Evolutionary conservation across 257 asterid species (phyloP).

Genomic region (Fraxinus quadrangulata): DNA sequence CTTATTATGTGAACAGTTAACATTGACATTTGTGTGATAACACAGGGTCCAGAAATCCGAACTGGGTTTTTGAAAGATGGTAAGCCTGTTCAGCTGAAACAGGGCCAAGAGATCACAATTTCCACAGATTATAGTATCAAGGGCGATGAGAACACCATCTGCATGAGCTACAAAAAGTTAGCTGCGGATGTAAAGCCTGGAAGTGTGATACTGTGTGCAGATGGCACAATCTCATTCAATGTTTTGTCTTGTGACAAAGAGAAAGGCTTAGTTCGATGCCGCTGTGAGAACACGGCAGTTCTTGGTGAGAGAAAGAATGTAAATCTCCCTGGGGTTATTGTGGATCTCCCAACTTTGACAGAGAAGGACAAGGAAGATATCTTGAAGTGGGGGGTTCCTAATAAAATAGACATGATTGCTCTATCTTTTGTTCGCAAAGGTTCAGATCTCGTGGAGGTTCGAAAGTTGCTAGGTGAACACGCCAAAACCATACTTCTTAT

Average conservation of each 20-base stretch:
- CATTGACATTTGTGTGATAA: conserved; percentile 2
- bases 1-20: conserved; percentile 9
- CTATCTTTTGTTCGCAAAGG: conserved; percentile 79
- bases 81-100: conserved; percentile 60
- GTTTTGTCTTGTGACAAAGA: conserved; percentile 54
- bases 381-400: conserved; percentile 70
- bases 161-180: conserved; percentile 73
- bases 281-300: conserved; percentile 68
- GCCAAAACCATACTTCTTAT: conserved; percentile 69
- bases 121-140: conserved; percentile 62
- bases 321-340: conserved; percentile 72
- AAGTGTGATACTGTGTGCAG: conserved; percentile 63
- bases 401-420: conserved; percentile 69
- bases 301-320: conserved; percentile 76
- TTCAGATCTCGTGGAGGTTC: conserved; percentile 66
- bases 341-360: conserved; percentile 70
- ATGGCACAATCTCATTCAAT: conserved; percentile 64
- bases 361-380: conserved; percentile 78
- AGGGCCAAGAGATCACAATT: conserved; percentile 63
- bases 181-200: conserved; percentile 60
- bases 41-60: conserved; percentile 73
- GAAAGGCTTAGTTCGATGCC: conserved; percentile 55
- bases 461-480: conserved; percentile 63
- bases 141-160: conserved; percentile 61
- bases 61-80: conserved; percentile 66